phyloP scores from a whole-genome alignment of 2,329 filamentous ascomycete species.

The Calonectria pauciramosa region DNA sequence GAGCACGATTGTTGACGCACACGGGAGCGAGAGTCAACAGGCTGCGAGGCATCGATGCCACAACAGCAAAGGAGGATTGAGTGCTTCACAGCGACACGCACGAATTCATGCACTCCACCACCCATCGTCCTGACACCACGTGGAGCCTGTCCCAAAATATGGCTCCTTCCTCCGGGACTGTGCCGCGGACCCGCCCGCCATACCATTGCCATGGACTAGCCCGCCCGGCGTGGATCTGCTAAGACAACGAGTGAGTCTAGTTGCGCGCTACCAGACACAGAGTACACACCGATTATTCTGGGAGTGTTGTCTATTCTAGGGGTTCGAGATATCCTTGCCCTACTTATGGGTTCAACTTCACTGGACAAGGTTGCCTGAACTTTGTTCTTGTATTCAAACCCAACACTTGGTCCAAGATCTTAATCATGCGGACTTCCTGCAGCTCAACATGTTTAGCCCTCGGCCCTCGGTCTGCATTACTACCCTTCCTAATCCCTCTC shows the following conservation, averaged over 20 bases:
- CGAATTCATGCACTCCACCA: slow-evolving; percentile 39
- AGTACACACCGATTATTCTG: slow-evolving; percentile 20
- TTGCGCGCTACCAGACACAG: slow-evolving; percentile 20
- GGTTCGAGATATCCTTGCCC: slow-evolving; percentile 7
- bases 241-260: slow-evolving; percentile 26
- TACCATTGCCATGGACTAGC: slow-evolving; percentile 32
- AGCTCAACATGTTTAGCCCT: slow-evolving; percentile 25
- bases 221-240: slow-evolving; percentile 31
- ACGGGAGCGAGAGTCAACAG: slow-evolving; percentile 13
- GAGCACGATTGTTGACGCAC: background rate
- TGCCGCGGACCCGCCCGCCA: slow-evolving; percentile 47
- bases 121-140: slow-evolving; percentile 44
- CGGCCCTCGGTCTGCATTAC: slow-evolving; percentile 22
- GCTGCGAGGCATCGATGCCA: slow-evolving; percentile 3
- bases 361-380: background rate
- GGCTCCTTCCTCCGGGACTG: slow-evolving; percentile 43
- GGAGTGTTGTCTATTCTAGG: slow-evolving; percentile 6
- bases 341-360: background rate
- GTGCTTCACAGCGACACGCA: slow-evolving; percentile 27
- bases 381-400: background rate
- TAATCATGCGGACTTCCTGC: slow-evolving; percentile 17
- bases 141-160: slow-evolving; percentile 45
- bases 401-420: background rate
- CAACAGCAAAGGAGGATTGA: slow-evolving; percentile 16
- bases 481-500: slow-evolving; percentile 27